Evolutionary conservation across 768 basidiomycete genomes (phyloP).

Genomic region (Megacollybia marginata): DNA sequence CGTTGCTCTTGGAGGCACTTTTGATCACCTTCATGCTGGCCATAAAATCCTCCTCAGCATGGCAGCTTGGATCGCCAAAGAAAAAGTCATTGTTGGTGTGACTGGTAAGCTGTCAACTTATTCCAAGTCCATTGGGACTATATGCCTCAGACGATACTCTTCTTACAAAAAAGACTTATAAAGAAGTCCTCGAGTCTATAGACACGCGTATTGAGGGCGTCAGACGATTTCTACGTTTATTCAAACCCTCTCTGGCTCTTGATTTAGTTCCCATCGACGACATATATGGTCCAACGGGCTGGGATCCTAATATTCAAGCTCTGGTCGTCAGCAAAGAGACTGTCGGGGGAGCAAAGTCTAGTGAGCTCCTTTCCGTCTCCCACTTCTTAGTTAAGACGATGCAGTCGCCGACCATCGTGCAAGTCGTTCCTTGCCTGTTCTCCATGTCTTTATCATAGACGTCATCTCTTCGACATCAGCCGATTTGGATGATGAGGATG

Average conservation of each 20-base stretch:
- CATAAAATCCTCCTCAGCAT: conserved; percentile 96
- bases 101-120: conserved; percentile 42
- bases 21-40: conserved; percentile 95
- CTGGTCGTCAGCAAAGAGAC: conserved; percentile 92
- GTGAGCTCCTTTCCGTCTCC: conserved; percentile 36
- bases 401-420: conserved; percentile 59
- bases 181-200: conserved; percentile 59
- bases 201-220: conserved; percentile 47
- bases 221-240: conserved; percentile 60
- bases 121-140: conserved; percentile 6
- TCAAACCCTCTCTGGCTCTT: conserved; percentile 57
- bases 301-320: conserved; percentile 84
- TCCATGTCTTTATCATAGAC: conserved; percentile 75
- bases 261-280: conserved; percentile 74
- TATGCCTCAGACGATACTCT: conserved; percentile 53
- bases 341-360: conserved; percentile 59
- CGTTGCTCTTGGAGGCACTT: conserved; percentile 89
- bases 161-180: conserved; percentile 64
- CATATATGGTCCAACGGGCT: conserved; percentile 86
- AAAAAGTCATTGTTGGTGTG: conserved; percentile 85
- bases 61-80: conserved; percentile 72
- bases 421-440: conserved; percentile 46
- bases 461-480: conserved; percentile 71
- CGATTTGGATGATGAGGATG: conserved; percentile 58
- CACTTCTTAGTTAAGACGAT: conserved; percentile 35